Evolutionary conservation across 257 asterid species (phyloP), one percentile per base, ranked within the genome.

Genomic region (Asclepias syriaca): DNA sequence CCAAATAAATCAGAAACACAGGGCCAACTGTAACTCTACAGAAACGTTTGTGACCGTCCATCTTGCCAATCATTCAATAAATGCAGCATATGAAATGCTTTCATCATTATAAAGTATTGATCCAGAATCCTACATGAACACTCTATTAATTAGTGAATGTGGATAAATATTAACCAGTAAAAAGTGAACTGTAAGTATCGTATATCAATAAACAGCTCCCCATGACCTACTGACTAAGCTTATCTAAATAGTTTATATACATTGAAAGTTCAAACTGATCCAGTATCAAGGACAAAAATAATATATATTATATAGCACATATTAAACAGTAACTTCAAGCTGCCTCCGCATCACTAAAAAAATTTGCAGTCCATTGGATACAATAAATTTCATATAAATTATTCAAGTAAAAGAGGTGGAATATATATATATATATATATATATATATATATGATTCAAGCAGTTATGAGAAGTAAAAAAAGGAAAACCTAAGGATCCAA

Each of bases 401-500:
- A n/a, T 34, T 67, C 48, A 66, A 59, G 24, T 18, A 70, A 72
- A 68, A 60, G 9, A 13, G 40, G 1, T 4, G 5, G 7, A 15
- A 60, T 34, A 34, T 34, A 34, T 34, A 34, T 4, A 34, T 34
- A 34, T 4, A 34, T 34, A 34, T 32, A 32, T 34, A 34, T 34
- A 34, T 4, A 34, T 34, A 34, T 32, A 32, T 34, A 34, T 34
- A 34, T 34, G 34, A 29, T 29, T 34, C 40, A 61, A 61, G 11
- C 21, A 34, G 18, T 14, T 21, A 19, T 54, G 14, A 59, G 24
- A 24, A 40, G 39, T 1, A 7, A 1, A 43, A 43, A n/a, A 46
- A 16, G 64, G n/a, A 74, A 14, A n/a, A 93, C 99, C 99, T 82
- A 91, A 69, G 77, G 92, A 85, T 54, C 99, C 99, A 14, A 94